Base-by-base conservation (phyloP, 306 rosid species). In the Dalbergia cochinchinensis region DNA sequence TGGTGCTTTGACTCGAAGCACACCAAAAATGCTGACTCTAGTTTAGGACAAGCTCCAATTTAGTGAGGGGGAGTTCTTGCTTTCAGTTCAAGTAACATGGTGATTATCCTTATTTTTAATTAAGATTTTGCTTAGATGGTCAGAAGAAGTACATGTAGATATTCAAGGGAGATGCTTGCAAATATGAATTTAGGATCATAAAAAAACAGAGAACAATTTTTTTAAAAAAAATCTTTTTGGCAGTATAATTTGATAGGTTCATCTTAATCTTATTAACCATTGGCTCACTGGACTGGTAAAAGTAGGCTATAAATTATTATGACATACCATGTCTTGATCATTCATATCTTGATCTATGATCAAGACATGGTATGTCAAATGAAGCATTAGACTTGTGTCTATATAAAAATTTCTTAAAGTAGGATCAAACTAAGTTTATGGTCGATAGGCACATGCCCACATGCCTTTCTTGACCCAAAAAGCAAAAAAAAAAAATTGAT, bases 1-100 rank as follows among this genome's bases (percentile, higher is more conserved):
- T 74, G 41, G 64, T 86, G 95, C 97, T 92, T 91, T 74, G 60
- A 87, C 94, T 90, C 73, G 63, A 88, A 89, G 92, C 92, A 83
- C 42, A 2, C 55, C 79, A 61, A 79, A 68, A 42, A 39, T 15
- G 75, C 75, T 76, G 77, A 90, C 85, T 53, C 33, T 69, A 55
- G 82, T 62, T 71, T 82, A 73, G 85, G 59, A 76, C 69, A 65
- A 47, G 65, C 83, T 81, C 64, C 85, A 70, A 55, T 26, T 59
- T 15, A 11, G 67, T 76, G 50, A 20, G 31, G 61, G 53, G 67
- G 60, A 69, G 72, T 41, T 71, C 76, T 82, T 81, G 60, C 42
- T 39, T 72, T n/a, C 20, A 41, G 66, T 65, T 80, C 42, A 75
- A 71, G 68, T 45, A 69, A 76, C 59, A 31, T 15, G 69, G 34